Base-by-base conservation (phyloP, 148 eudicot genomes). In the Nepenthes gracilis region DNA sequence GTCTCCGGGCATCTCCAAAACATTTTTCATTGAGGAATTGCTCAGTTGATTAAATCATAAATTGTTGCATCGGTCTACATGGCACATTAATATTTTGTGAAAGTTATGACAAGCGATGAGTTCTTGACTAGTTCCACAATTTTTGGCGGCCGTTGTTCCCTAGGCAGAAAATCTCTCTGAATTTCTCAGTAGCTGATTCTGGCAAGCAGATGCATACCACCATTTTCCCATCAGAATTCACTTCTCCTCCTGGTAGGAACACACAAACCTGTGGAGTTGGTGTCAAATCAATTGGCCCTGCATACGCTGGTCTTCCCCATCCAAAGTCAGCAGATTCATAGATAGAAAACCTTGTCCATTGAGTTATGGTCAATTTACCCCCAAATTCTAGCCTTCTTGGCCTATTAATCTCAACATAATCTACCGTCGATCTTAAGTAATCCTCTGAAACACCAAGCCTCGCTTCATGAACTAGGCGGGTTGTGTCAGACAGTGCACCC, bases 301-400 rank as follows among this genome's bases (percentile, higher is more conserved):
- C 99, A 51, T 86, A 93, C 35, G 68, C 67, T 37, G 99, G 97
- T 43, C 66, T 79, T 48, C 97, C 99, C 82, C 87, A 79, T 3
- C 95, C 99, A 34, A 93, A 93, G 81, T 93, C 99, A 5, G 97
- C 88, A 1, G 90, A 79, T 64, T 93, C 95, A 48, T 93, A 93
- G 0, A 86, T 80, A 1, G 87, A 72, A 43, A 93, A 89, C 53
- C 96, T 77, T 35, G 99, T 93, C 97, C 99, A 93, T 67, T 93
- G 99, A 13, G 99, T 86, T 59, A 93, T 80, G 1, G 92, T 76
- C 77, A 93, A 52, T 54, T 93, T 93, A 4, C 97, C 99, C 13
- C 82, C 97, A 62, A 88, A 93, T 63, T 93, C 92, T n/a, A 93
- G 72, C 81, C 72, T 78, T 50, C 65, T 74, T 1, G 99, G 99